Evolutionary conservation across 208 protist species (phyloP), one percentile per base, ranked within the genome.

Genomic region (Angomonas desouzai): DNA sequence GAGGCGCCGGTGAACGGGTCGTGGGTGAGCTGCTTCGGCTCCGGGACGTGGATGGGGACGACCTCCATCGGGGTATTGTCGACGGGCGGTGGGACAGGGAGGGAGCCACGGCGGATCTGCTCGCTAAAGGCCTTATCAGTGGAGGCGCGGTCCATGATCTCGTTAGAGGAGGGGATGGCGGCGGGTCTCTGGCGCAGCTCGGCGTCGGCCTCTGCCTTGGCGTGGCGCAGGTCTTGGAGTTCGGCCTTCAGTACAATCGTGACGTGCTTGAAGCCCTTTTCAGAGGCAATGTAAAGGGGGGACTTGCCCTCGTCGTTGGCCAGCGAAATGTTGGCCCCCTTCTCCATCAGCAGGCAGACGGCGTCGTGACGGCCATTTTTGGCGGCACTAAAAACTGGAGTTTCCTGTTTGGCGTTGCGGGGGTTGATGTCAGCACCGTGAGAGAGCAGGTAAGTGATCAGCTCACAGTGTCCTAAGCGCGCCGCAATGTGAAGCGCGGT

Each of bases 231-330:
- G 48, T 85, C 74, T 27, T 82, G 55, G 0, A 28, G 65, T 0
- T 79, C 43, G 9, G 79, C 77, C 69, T 92, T 92, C 27, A 96
- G 73, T 22, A 96, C 63, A 60, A 92, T 64, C 25, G 92, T 79
- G 0, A 93, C 80, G 64, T 91, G 79, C 66, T 92, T 90, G 67
- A 86, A 77, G 29, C 70, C 76, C 60, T 86, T 92, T 63, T 94
- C 83, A 9, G 87, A 92, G 11, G 91, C 91, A 40, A 96, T 87
- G 74, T 84, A 94, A 13, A 94, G 77, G n/a, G 87, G 79, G 2
- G 68, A 65, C 70, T 93, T 91, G 10, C 76, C 89, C 59, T 97
- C 89, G n/a, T 78, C 74, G 68, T 93, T 85, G 28, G 64, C 40
- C 4, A 97, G 60, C 7, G 71, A 47, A 9, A 62, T 55, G 66